Base-by-base conservation (phyloP, 768 basidiomycete genomes). In the Exidia glandulosa region DNA sequence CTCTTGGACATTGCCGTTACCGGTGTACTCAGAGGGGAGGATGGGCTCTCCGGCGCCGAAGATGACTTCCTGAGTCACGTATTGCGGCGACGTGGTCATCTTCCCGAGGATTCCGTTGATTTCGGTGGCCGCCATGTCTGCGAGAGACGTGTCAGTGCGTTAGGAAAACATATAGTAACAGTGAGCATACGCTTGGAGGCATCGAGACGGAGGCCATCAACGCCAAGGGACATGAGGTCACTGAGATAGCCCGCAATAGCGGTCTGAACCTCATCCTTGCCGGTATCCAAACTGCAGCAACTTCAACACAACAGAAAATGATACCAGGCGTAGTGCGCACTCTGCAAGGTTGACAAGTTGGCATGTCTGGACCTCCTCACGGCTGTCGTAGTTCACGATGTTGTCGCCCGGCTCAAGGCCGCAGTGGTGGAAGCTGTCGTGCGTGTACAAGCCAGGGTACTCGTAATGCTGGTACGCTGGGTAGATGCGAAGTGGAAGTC, bases 1-100 rank as follows among this genome's bases (percentile, higher is more conserved):
- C 84, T 87, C 85, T 72, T 86, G 83, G 2, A 85, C 84, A 64
- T 85, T 82, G 12, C 82, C 84, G 61, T 77, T 85, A 0, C 65
- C 66, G 12, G 72, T 72, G 65, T 87, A 88, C 64, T 85, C 77
- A 1, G 75, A 76, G 0, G 85, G 85, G 45, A 78, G 76, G 19
- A 77, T 69, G 0, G 81, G 75, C 60, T 85, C 77, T 0, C 81
- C 82, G 0, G 69, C 77, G 33, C 73, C 83, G 52, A 60, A 76
- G 33, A 75, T 68, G 30, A 72, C 69, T 66, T 87, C 86, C 66
- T 87, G 86, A 0, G 84, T 83, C 36, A 87, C 78, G 64, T 86
- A 87, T 9, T 9, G 9, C 0, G 79, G 78, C 6, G 37, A 65
- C 2, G 61, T 60, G 1, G 70, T 70, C 12, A 87, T 69, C 6